A percentile compares a stretch with the other conserved stretches of the same genome.
These are phyloP conservation scores for Thymus mandschuricus DNA, from an alignment of 257 asterid genomes.

Conservation along the genomic window DNA sequence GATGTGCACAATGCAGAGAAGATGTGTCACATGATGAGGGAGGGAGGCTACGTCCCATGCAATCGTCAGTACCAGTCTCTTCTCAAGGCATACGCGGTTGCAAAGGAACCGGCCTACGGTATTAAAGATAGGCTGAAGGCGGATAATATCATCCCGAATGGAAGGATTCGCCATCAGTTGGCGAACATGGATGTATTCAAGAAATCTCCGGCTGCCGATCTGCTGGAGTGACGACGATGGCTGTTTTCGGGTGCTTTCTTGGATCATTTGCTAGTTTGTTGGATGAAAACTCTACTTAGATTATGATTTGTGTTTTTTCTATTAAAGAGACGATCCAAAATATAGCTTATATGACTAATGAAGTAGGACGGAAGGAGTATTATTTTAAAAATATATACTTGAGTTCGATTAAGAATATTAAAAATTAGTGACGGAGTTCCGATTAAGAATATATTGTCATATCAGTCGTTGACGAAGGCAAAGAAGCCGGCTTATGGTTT, in stretches of 20 bases:
- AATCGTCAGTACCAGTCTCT: slow-evolving; percentile 53
- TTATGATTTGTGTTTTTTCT: no score
- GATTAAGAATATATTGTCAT: no score
- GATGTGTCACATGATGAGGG: slow-evolving; percentile 58
- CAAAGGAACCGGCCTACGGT: slow-evolving; percentile 74
- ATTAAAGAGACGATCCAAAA: no score
- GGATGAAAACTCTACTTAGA: no score
- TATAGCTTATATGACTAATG: no score
- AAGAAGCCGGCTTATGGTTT: slow-evolving; percentile 73
- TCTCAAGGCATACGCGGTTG: slow-evolving; percentile 56
- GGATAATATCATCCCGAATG: slow-evolving; percentile 52
- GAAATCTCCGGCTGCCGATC: slow-evolving; percentile 51
- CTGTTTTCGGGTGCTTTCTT: background rate
- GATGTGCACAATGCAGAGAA: slow-evolving; percentile 76
- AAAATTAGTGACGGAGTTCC: no score
- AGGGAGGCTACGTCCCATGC: slow-evolving; percentile 50
- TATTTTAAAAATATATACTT: no score
- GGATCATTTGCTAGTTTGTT: background rate
- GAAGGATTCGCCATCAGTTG: slow-evolving; percentile 40
- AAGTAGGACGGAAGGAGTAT: no score
- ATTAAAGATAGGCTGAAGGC: slow-evolving; percentile 76
- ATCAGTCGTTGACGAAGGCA: slow-evolving; percentile 30
- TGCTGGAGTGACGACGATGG: slow-evolving; percentile 34
- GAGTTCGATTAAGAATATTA: no score
- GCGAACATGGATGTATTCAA: slow-evolving; percentile 52